Percentiles rank a stretch among this genome's conserved stretches.
These are phyloP conservation scores for Ailanthus altissimus DNA, from an alignment of 345 rosid genomes.

Conservation along the genomic window DNA sequence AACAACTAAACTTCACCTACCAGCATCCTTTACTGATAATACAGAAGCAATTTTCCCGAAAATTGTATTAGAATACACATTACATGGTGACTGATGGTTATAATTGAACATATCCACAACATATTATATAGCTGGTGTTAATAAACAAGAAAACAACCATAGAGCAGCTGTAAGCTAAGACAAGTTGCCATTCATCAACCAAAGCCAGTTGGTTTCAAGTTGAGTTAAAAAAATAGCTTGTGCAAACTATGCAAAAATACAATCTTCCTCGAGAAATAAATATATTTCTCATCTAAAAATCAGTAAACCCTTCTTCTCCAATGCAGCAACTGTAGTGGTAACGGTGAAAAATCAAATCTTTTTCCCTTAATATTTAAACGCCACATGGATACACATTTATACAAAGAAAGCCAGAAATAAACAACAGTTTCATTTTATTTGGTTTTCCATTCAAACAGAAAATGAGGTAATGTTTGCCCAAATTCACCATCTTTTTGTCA, in stretches of 20 bases:
- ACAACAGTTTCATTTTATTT: neutral
- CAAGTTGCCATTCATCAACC: neutral
- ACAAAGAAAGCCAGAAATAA: neutral
- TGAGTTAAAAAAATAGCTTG: neutral
- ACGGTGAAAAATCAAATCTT: neutral
- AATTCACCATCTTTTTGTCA: neutral
- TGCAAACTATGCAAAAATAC: neutral
- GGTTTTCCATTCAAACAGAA: neutral
- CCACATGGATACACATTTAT: neutral
- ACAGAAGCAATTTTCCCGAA: neutral
- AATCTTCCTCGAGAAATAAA: constrained; percentile 1
- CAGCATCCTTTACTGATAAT: neutral
- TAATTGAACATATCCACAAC: neutral
- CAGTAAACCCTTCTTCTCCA: neutral
- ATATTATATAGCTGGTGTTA: neutral
- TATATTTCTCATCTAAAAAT: neutral
- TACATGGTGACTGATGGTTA: no score
- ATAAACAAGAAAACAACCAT: neutral
- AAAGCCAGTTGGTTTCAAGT: neutral
- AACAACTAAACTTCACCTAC: no score
- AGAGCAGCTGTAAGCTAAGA: neutral
- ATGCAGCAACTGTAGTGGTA: neutral
- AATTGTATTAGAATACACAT: no score
- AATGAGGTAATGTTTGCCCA: neutral
- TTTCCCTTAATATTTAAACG: neutral